Percentiles rank a stretch among this genome's conserved stretches.
phyloP scores from a whole-genome alignment of 306 rosid species.

The Trifolium fragiferum region DNA sequence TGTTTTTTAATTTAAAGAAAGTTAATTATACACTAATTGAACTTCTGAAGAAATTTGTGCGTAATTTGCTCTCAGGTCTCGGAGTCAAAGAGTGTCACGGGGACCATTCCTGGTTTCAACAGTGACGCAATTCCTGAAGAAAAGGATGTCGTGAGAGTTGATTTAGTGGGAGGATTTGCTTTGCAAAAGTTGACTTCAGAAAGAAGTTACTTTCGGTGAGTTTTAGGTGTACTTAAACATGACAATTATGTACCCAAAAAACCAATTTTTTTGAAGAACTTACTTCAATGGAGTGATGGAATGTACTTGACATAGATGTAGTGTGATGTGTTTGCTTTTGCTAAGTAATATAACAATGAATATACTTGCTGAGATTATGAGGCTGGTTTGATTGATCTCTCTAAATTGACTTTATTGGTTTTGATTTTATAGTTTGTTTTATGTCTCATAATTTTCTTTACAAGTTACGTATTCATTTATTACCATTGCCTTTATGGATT shows the following conservation, averaged over 20 bases:
- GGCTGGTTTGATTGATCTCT: no score
- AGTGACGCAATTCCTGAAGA: slow-evolving; percentile 67
- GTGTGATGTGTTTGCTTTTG: no score
- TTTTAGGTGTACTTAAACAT: slow-evolving; percentile 20
- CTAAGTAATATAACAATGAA: no score
- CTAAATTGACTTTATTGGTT: no score
- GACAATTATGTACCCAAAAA: background rate
- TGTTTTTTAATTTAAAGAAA: background rate
- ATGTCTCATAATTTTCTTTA: no score
- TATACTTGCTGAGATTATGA: no score
- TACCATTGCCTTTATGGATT: background rate
- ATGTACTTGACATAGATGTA: background rate
- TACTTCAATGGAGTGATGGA: slow-evolving; percentile 24
- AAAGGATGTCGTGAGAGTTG: slow-evolving; percentile 74
- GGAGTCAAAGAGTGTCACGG: slow-evolving; percentile 51
- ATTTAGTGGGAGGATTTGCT: slow-evolving; percentile 87
- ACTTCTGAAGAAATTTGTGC: slow-evolving; percentile 33
- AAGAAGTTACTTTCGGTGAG: slow-evolving; percentile 96
- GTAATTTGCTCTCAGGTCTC: slow-evolving; percentile 60
- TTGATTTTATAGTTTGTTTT: no score
- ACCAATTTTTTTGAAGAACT: background rate
- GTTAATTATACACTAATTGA: slow-evolving; percentile 24
- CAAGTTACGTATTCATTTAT: background rate
- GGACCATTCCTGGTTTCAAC: slow-evolving; percentile 53
- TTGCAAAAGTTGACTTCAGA: slow-evolving; percentile 84